Percentiles rank a stretch among this genome's conserved stretches.
Conservation (phyloP, 208 protist species). For the Tritrichomonas musculus region DNA sequence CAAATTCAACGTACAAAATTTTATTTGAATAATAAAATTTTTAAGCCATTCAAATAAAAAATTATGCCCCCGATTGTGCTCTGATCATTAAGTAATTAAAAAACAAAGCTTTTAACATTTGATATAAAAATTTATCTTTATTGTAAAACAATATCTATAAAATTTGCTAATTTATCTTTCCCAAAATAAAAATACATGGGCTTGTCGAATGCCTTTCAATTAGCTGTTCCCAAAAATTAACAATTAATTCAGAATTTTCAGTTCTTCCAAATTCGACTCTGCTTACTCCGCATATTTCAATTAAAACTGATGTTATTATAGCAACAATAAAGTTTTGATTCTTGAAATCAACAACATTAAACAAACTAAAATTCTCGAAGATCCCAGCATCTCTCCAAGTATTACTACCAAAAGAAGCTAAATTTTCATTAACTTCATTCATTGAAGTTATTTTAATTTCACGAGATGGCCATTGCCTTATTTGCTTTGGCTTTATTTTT, state of each 20-base stretch:
- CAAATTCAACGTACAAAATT: no score
- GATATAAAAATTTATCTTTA: no score
- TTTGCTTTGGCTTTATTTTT: neutral
- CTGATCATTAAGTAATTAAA: no score
- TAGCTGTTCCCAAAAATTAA: neutral
- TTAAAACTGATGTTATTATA: neutral
- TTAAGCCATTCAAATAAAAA: no score
- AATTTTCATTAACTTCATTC: neutral
- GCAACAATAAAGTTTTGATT: neutral
- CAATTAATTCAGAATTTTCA: neutral
- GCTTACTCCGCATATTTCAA: neutral
- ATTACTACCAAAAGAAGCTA: neutral
- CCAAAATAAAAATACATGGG: neutral
- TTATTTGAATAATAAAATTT: no score
- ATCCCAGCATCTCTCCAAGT: neutral
- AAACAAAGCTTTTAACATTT: no score
- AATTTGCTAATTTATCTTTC: no score
- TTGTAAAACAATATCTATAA: no score
- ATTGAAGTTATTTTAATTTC: neutral
- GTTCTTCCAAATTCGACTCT: neutral
- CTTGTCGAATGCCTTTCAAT: neutral
- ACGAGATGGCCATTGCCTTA: neutral
- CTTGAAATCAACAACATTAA: neutral
- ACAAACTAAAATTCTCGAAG: neutral
- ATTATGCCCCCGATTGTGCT: no score